Evolutionary conservation across 2,329 filamentous ascomycete genomes (phyloP).

Genomic region (Chrysoporthe cubensis): DNA sequence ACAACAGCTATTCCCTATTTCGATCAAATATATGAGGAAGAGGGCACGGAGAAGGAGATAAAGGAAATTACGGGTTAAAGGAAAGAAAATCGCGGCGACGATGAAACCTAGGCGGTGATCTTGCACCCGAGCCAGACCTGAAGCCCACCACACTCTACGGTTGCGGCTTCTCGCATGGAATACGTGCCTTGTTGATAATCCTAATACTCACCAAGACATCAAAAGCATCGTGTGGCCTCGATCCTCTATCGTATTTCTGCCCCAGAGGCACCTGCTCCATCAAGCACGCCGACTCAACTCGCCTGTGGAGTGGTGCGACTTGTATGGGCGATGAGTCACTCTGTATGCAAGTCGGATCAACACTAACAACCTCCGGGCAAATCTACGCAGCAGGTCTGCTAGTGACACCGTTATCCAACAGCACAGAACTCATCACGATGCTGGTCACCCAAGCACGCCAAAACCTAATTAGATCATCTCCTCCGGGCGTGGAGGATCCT

Average conservation of each 20-base stretch:
- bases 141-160: too few species aligned
- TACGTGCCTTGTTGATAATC: too few species aligned
- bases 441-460: too few species aligned
- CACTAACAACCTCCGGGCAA: neutral
- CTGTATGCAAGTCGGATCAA: neutral
- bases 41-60: too few species aligned
- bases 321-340: constrained; percentile 7
- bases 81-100: too few species aligned
- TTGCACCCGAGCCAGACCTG: neutral
- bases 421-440: neutral
- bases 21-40: neutral
- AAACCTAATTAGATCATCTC: too few species aligned
- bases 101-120: neutral
- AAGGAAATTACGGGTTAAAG: too few species aligned
- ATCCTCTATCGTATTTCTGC: neutral
- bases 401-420: neutral
- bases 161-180: too few species aligned
- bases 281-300: neutral
- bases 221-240: too few species aligned
- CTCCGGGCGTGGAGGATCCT: too few species aligned
- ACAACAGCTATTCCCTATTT: neutral
- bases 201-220: too few species aligned
- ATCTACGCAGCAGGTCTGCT: neutral
- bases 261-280: neutral
- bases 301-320: neutral